phyloP scores from a whole-genome alignment of 306 rosid species.

The Coriaria nepalensis region DNA sequence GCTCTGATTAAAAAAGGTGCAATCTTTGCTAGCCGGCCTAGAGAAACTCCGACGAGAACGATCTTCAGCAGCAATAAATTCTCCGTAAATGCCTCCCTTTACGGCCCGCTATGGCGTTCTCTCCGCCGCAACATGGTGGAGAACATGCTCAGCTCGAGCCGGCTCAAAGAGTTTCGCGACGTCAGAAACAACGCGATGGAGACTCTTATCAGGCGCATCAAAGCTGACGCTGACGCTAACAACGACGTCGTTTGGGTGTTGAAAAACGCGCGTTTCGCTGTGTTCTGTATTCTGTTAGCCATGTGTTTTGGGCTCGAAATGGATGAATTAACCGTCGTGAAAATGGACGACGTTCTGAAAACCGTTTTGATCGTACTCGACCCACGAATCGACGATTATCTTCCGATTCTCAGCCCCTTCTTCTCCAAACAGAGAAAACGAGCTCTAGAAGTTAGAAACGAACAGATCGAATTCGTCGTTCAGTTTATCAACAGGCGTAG shows the following conservation, averaged over 20 bases:
- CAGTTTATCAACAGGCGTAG: conserved; percentile 51
- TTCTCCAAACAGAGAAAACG: conserved; percentile 69
- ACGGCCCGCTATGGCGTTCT: conserved; percentile 75
- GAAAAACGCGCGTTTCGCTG: conserved; percentile 64
- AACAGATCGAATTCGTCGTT: conserved; percentile 48
- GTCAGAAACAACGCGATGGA: conserved; percentile 65
- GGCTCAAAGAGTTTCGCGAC: conserved; percentile 51
- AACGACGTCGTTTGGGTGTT: conserved; percentile 47
- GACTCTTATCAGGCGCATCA: conserved; percentile 36
- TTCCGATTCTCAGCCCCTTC: conserved; percentile 62
- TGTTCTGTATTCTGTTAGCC: conserved; percentile 58
- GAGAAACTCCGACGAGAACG: conserved; percentile 69
- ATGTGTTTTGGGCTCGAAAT: conserved; percentile 89
- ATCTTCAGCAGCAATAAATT: conserved; percentile 72
- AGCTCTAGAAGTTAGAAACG: conserved; percentile 44
- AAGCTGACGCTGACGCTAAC: conserved; percentile 45
- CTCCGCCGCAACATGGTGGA: conserved; percentile 82
- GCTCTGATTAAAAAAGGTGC: conserved; percentile 61
- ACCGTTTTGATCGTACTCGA: conserved; percentile 42
- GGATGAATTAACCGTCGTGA: conserved; percentile 58
- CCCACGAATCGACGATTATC: conserved; percentile 77
- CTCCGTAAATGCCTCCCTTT: conserved; percentile 71
- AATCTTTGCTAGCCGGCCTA: conserved; percentile 44
- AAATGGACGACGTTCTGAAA: conserved; percentile 62
- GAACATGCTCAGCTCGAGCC: conserved; percentile 73